Percentiles rank a stretch among this genome's conserved stretches.
phyloP scores from a whole-genome alignment of 2,329 filamentous ascomycete genomes.

The Aureobasidium leucospermi region DNA sequence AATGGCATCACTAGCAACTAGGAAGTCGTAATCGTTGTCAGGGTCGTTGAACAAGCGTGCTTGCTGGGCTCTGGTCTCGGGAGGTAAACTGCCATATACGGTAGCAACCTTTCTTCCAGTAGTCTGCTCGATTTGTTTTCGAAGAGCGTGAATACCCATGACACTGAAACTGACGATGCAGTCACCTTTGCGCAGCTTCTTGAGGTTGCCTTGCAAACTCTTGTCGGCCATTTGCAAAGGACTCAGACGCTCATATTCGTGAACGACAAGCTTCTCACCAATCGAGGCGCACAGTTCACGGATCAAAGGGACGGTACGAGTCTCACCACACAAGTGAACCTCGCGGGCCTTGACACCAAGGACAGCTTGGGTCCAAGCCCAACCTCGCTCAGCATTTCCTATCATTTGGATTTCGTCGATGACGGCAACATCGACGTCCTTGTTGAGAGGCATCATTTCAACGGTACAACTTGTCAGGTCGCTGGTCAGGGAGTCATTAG shows the following conservation, averaged over 20 bases:
- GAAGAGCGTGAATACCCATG: constrained; percentile 71
- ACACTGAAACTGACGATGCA: constrained; percentile 84
- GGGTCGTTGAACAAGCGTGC: constrained; percentile 92
- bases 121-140: constrained; percentile 63
- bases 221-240: constrained; percentile 59
- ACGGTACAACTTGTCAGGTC: constrained; percentile 79
- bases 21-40: constrained; percentile 87
- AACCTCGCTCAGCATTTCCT: constrained; percentile 68
- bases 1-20: constrained; percentile 91
- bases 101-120: constrained; percentile 82
- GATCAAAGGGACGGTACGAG: constrained; percentile 71
- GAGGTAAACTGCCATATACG: constrained; percentile 85
- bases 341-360: constrained; percentile 82
- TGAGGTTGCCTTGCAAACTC: constrained; percentile 58
- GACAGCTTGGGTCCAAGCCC: constrained; percentile 89
- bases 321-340: constrained; percentile 88
- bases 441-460: constrained; percentile 67
- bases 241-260: constrained; percentile 77
- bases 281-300: constrained; percentile 67
- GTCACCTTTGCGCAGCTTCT: constrained; percentile 74
- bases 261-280: constrained; percentile 76
- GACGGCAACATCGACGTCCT: constrained; percentile 77
- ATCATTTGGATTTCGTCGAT: constrained; percentile 99
- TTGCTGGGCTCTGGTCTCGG: constrained; percentile 87
- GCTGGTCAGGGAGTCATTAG: constrained; percentile 42